Percentiles rank a stretch among this genome's conserved stretches.
phyloP scores from a whole-genome alignment of 2,329 filamentous ascomycete genomes.

The Pyrenochaeta sp. region DNA sequence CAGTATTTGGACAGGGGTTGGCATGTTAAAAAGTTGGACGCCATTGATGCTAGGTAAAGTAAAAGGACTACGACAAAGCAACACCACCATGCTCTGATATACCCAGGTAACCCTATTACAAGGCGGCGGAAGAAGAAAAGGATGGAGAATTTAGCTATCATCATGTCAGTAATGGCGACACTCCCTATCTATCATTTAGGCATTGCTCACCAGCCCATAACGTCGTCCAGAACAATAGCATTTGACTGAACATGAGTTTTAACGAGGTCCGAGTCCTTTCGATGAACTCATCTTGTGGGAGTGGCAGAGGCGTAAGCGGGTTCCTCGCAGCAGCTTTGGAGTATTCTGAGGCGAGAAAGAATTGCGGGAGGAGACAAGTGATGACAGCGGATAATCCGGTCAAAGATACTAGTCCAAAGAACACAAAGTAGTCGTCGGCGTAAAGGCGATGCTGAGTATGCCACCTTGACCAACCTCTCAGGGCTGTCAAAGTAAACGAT shows the following conservation, averaged over 20 bases:
- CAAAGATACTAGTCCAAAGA: conserved; percentile 6
- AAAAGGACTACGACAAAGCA: conserved; percentile 9
- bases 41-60: conserved; percentile 9
- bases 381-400: not conserved
- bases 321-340: not conserved
- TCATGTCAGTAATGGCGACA: not conserved
- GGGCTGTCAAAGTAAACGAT: not conserved
- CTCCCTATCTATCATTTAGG: not conserved
- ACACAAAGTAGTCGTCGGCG: conserved; percentile 3
- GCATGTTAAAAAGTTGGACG: conserved; percentile 14
- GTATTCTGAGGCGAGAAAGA: conserved; percentile 8
- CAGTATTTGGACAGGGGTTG: conserved; percentile 2
- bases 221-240: conserved; percentile 15
- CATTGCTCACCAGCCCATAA: conserved; percentile 9
- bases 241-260: conserved; percentile 14
- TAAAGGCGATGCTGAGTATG: not conserved
- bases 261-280: conserved; percentile 4
- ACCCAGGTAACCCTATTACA: not conserved
- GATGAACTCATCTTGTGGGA: not conserved
- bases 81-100: conserved; percentile 2
- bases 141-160: conserved; percentile 5
- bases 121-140: conserved; percentile 7
- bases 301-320: conserved; percentile 1
- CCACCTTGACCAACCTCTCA: not conserved
- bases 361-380: conserved; percentile 10